Percentiles rank a stretch among this genome's conserved stretches.
These are phyloP conservation scores for Benincasa hispida DNA, from an alignment of 306 rosid species.

Conservation along the genomic window DNA sequence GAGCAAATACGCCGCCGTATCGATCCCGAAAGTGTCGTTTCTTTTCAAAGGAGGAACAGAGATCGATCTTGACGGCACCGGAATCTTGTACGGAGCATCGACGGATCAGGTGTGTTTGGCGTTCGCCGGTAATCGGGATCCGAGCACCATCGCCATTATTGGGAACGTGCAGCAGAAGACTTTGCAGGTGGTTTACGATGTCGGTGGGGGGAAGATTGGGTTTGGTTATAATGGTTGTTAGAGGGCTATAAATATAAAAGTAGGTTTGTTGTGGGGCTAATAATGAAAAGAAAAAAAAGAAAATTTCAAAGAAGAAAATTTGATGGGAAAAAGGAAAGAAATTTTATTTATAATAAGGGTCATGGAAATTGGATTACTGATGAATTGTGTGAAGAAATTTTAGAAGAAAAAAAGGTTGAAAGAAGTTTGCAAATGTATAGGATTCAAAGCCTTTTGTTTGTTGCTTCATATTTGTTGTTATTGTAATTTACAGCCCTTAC, in stretches of 20 bases:
- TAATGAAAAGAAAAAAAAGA: background rate
- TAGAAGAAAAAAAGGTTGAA: background rate
- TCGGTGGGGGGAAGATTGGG: constrained; percentile 41
- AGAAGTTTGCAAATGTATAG: background rate
- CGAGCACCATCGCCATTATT: constrained; percentile 22
- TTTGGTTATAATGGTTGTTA: constrained; percentile 39
- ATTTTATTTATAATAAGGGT: background rate
- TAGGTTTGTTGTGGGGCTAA: background rate
- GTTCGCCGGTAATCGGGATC: constrained; percentile 37
- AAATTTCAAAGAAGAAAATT: too few relatives aligned
- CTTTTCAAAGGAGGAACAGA: constrained; percentile 17
- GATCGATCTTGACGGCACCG: constrained; percentile 16
- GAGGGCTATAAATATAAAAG: background rate
- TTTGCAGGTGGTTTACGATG: constrained; percentile 49
- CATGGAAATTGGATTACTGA: background rate
- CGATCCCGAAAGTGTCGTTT: constrained; percentile 31
- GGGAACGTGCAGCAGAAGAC: constrained; percentile 72
- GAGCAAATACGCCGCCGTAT: background rate
- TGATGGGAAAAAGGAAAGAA: background rate
- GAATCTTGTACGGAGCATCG: constrained; percentile 16
- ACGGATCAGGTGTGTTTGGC: constrained; percentile 45
- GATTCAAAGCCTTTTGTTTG: background rate
- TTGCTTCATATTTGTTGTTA: background rate
- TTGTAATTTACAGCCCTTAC: background rate
- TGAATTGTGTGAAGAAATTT: background rate